Evolutionary conservation across 192 early-diverging fungal species (phyloP).

Genomic region (Umbelopsis vinacea): DNA sequence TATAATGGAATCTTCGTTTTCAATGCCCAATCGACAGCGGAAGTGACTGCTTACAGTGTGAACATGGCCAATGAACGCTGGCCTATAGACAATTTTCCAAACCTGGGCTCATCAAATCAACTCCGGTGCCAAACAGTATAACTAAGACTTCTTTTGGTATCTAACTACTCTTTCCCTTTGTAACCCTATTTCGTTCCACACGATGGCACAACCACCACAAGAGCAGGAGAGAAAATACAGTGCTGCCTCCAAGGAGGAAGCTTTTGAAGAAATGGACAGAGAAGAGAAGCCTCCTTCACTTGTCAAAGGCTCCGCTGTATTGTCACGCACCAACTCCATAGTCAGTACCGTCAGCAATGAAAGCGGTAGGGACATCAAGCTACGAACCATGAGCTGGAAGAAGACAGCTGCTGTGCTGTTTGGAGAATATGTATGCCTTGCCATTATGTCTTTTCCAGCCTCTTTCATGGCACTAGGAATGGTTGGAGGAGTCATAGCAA

Average conservation of each 20-base stretch:
- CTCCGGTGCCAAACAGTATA: not conserved
- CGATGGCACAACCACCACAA: not conserved
- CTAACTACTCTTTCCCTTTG: not conserved
- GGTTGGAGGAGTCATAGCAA: slow-evolving; percentile 5
- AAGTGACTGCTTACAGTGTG: not conserved
- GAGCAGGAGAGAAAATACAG: not conserved
- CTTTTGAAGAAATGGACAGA: not conserved
- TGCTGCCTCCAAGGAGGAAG: not conserved
- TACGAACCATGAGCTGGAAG: slow-evolving; percentile 19
- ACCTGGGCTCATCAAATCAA: not conserved
- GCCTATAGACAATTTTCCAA: not conserved
- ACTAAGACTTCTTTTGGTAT: not conserved
- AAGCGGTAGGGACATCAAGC: slow-evolving; percentile 14
- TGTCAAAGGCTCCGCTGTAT: slow-evolving; percentile 6
- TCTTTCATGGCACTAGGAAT: slow-evolving; percentile 8
- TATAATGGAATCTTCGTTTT: not conserved
- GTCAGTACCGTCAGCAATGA: slow-evolving; percentile 5
- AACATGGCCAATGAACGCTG: not conserved
- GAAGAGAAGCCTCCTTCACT: not conserved
- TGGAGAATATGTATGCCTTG: slow-evolving; percentile 16
- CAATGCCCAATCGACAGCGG: not conserved
- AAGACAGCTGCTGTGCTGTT: slow-evolving; percentile 6
- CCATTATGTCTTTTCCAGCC: slow-evolving; percentile 11
- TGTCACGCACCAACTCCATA: slow-evolving; percentile 11
- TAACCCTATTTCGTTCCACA: not conserved